phyloP scores from a whole-genome alignment of 192 early-diverging fungal species.

The Thoreauomyces humboldtii region DNA sequence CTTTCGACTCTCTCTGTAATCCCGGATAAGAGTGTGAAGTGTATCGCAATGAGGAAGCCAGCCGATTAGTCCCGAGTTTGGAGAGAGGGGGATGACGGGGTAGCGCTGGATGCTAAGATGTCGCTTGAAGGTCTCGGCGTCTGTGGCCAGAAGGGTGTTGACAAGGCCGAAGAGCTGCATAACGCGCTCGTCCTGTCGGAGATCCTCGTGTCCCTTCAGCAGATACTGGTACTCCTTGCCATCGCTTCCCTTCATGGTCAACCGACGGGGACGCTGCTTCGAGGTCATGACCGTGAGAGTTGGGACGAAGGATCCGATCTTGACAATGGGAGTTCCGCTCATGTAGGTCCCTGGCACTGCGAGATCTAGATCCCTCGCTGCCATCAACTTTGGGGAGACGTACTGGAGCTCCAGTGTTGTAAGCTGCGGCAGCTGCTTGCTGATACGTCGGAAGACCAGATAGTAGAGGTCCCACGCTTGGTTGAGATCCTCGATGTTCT shows the following conservation, averaged over 20 bases:
- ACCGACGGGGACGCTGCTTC: slow-evolving; percentile 85
- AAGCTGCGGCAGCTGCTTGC: slow-evolving; percentile 76
- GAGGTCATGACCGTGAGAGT: slow-evolving; percentile 83
- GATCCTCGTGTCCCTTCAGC: slow-evolving; percentile 96
- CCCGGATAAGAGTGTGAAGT: slow-evolving; percentile 78
- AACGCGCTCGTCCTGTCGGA: slow-evolving; percentile 96
- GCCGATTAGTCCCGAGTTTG: slow-evolving; percentile 92
- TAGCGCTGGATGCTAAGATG: slow-evolving; percentile 88
- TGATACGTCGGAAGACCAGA: slow-evolving; percentile 76
- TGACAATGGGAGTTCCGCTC: slow-evolving; percentile 80
- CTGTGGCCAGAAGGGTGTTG: slow-evolving; percentile 79
- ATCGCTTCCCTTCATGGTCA: slow-evolving; percentile 77
- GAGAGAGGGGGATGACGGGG: slow-evolving; percentile 90
- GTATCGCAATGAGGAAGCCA: slow-evolving; percentile 91
- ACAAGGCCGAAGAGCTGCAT: slow-evolving; percentile 98
- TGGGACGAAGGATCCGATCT: slow-evolving; percentile 81
- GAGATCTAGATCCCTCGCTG: slow-evolving; percentile 80
- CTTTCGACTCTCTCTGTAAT: slow-evolving; percentile 79
- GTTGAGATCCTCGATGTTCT: slow-evolving; percentile 79
- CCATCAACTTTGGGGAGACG: slow-evolving; percentile 82
- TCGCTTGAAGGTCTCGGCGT: slow-evolving; percentile 85
- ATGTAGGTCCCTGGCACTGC: slow-evolving; percentile 88
- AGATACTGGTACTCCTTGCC: slow-evolving; percentile 87
- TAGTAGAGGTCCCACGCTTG: slow-evolving; percentile 95
- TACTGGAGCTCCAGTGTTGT: slow-evolving; percentile 85